Evolutionary conservation across 768 basidiomycete genomes (phyloP).

Genomic region (Tricholomella constricta): DNA sequence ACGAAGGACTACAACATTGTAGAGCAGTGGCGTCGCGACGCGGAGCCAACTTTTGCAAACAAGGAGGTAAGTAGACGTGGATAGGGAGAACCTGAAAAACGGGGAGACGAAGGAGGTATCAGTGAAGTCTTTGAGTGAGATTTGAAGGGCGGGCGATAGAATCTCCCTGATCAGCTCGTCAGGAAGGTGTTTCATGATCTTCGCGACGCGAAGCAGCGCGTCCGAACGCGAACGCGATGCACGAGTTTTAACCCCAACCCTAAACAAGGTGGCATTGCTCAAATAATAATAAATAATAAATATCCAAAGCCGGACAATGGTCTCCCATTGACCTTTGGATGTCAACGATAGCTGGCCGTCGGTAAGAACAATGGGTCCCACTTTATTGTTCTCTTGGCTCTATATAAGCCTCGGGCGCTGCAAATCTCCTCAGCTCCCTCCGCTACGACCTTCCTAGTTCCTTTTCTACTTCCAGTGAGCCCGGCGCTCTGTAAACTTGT

Average conservation of each 20-base stretch:
- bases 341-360: not conserved
- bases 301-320: conserved; percentile 15
- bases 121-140: conserved; percentile 20
- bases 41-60: conserved; percentile 30
- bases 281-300: too few relatives aligned
- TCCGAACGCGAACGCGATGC: too few relatives aligned
- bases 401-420: conserved; percentile 11
- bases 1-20: conserved; percentile 26
- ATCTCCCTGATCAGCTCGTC: conserved; percentile 25
- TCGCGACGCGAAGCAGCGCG: too few relatives aligned
- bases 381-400: conserved; percentile 13
- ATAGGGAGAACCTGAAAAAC: conserved; percentile 13
- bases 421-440: not conserved
- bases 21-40: conserved; percentile 28
- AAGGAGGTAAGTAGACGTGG: conserved; percentile 21
- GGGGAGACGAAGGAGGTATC: conserved; percentile 14
- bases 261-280: conserved; percentile 1
- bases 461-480: conserved; percentile 13
- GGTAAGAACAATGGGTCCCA: conserved; percentile 10
- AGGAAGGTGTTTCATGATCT: conserved; percentile 9
- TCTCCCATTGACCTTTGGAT: not conserved
- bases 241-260: conserved; percentile 11
- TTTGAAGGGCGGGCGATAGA: conserved; percentile 19
- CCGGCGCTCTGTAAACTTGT: conserved; percentile 20
- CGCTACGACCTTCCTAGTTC: not conserved